Percentiles rank a stretch among this genome's conserved stretches.
phyloP scores from a whole-genome alignment of 257 asterid genomes.

The Galeopsis tetrahit region DNA sequence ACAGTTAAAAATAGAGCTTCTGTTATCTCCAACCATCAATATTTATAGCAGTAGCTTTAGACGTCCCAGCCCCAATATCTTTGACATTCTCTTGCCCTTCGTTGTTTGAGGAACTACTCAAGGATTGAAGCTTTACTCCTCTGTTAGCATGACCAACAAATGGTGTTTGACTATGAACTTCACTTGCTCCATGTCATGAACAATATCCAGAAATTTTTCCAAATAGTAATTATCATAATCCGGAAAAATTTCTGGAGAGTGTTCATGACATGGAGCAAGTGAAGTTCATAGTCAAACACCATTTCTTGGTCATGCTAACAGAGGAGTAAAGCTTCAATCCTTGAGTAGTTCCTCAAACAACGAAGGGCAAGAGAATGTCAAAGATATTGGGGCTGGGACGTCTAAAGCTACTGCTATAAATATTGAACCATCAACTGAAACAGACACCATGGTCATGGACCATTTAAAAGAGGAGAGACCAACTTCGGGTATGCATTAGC shows the following conservation, averaged over 20 bases:
- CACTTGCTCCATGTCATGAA: constrained; percentile 41
- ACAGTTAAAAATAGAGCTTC: constrained; percentile 23
- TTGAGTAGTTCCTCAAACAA: constrained; percentile 43
- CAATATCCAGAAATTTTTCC: constrained; percentile 39
- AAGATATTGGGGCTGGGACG: constrained; percentile 34
- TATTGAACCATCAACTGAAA: constrained; percentile 76
- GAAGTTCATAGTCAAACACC: constrained; percentile 37
- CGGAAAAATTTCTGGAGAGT: constrained; percentile 33
- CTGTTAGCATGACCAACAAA: constrained; percentile 40
- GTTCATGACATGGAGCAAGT: constrained; percentile 42
- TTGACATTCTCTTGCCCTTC: constrained; percentile 40
- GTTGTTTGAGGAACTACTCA: constrained; percentile 42
- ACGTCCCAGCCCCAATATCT: constrained; percentile 34
- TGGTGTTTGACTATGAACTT: constrained; percentile 36
- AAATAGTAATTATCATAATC: constrained; percentile 31
- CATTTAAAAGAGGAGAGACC: constrained; percentile 42
- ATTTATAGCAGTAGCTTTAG: constrained; percentile 40
- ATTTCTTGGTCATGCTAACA: too few relatives aligned
- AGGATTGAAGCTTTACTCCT: constrained; percentile 47
- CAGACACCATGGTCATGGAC: constrained; percentile 62
- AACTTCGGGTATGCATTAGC: constrained; percentile 42
- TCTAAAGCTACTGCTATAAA: constrained; percentile 38
- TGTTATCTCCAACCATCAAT: constrained; percentile 16
- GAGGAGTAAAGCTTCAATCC: constrained; percentile 47
- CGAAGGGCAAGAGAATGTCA: constrained; percentile 43